Evolutionary conservation across 768 basidiomycete species (phyloP).

Genomic region (Boletus subparvulus): DNA sequence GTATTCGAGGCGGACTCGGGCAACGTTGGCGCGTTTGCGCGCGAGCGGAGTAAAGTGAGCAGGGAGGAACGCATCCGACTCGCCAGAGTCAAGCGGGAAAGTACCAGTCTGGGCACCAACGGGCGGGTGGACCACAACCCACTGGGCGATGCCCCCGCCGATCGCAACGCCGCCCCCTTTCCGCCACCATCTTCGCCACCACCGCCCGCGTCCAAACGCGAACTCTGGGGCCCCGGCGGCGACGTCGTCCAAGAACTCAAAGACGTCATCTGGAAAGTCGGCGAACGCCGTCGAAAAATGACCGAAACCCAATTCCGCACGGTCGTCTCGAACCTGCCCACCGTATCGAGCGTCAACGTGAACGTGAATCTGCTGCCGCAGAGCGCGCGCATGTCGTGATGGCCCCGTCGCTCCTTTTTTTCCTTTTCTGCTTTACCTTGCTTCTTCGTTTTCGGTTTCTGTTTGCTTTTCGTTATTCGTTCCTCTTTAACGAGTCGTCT

Average conservation of each 20-base stretch:
- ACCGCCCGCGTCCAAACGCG: slow-evolving; percentile 24
- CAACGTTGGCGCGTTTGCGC: slow-evolving; percentile 36
- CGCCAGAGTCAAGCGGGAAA: slow-evolving; percentile 46
- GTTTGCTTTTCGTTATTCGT: neutral
- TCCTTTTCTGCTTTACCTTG: too few relatives aligned
- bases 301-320: slow-evolving; percentile 18
- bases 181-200: neutral
- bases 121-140: neutral
- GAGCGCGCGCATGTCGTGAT: neutral
- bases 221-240: slow-evolving; percentile 69
- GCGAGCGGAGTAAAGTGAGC: slow-evolving; percentile 65
- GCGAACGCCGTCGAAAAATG: slow-evolving; percentile 64
- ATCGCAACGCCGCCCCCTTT: slow-evolving; percentile 1
- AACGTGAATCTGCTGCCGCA: neutral
- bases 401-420: neutral
- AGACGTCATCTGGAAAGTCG: slow-evolving; percentile 85
- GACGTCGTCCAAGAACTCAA: slow-evolving; percentile 84
- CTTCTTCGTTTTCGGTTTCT: neutral
- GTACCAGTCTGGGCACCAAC: neutral
- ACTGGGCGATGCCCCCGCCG: slow-evolving; percentile 3
- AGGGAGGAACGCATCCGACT: slow-evolving; percentile 73
- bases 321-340: neutral
- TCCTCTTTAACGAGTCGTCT: neutral
- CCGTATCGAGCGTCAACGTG: neutral
- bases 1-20: slow-evolving; percentile 73